Evolutionary conservation across 805 yeast genomes (phyloP), one percentile per base, ranked within the genome.

Genomic region (Myxozyma sirexii): DNA sequence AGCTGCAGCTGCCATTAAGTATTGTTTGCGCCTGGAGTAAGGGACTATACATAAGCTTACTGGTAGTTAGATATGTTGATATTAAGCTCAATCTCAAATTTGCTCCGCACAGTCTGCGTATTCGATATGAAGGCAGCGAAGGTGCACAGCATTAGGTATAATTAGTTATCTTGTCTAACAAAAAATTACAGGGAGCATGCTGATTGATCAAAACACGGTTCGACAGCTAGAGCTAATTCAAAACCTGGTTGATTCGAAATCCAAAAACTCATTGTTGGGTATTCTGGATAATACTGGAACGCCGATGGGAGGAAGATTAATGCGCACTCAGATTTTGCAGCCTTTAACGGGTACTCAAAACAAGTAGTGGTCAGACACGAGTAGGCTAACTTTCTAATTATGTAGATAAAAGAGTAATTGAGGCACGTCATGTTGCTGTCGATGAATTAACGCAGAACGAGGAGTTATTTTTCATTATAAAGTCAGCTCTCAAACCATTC

Each of bases 261-360:
- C 65, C 7, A 77, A 75, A 0, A 50, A 69, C 7, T 72, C 78
- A 0, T 67, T 81, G 6, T 71, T 74, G 31, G 77, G 75, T 26
- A 70, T 72, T 42, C 60, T 80, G 45, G 74, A 80, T 62, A 62
- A 67, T 1, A 79, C 82, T 0, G 58, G 67, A 0, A 80, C 84
- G 0, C 77, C 74, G 54, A 81, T 80, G 84, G 84, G 84, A 0
- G 69, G 67, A 15, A 63, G 83, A 52, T 58, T 75, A 5, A 66
- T 81, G 49, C 73, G 75, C 60, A 76, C 72, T 37, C 79, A 74
- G 53, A 74, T 80, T 2, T 60, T 80, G n/a, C 84, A 80, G 57
- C 84, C 84, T 0, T 64, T 80, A 15, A 78, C 81, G 21, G 63
- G 61, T 54, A 39, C 21, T 19, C 33, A 41, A 15, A 24, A 4